Evolutionary conservation across 345 rosid genomes (phyloP).

Genomic region (Heritiera fomes): DNA sequence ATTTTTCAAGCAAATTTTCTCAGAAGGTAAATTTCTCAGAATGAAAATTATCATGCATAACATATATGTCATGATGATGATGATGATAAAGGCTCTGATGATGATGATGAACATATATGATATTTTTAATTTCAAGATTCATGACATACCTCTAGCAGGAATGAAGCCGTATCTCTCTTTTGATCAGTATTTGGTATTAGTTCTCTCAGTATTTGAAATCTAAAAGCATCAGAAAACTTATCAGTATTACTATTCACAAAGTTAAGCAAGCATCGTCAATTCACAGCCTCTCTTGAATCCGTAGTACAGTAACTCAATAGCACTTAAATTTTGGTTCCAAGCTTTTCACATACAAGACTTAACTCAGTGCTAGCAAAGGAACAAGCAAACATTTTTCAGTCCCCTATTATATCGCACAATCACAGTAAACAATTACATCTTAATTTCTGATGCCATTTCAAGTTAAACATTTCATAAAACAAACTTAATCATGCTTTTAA

Average conservation of each 20-base stretch:
- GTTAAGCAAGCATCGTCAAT: background rate
- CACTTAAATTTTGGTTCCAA: slow-evolving; percentile 8
- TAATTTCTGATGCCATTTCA: background rate
- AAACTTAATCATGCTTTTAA: background rate
- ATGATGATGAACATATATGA: background rate
- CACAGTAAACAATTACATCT: background rate
- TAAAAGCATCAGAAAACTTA: slow-evolving; percentile 33
- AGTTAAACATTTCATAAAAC: background rate
- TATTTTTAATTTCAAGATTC: background rate
- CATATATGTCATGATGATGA: no score
- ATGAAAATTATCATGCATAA: background rate
- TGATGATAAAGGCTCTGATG: no score
- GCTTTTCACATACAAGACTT: background rate
- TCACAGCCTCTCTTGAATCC: background rate
- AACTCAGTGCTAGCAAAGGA: background rate
- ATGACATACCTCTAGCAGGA: slow-evolving; percentile 74
- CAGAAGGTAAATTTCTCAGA: background rate
- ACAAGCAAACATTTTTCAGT: background rate
- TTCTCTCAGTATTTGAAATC: slow-evolving; percentile 94
- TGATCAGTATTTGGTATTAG: slow-evolving; percentile 87
- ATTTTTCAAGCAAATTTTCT: background rate
- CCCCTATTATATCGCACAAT: background rate
- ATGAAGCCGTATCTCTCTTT: slow-evolving; percentile 92
- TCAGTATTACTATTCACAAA: background rate
- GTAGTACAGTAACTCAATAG: background rate